phyloP scores from a whole-genome alignment of 148 eudicot species.

The Selenicereus undatus region DNA sequence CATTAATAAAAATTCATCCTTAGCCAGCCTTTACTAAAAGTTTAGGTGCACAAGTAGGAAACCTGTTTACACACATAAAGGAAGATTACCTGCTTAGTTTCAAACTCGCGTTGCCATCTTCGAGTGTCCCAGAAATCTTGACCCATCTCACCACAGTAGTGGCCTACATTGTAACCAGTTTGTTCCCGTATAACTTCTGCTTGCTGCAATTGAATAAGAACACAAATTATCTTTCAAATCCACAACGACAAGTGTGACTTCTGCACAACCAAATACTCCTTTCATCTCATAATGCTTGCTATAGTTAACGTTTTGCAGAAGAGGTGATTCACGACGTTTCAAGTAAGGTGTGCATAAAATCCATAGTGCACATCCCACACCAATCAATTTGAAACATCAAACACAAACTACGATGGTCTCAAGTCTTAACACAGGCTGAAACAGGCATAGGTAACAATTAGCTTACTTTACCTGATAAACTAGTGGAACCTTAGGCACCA shows the following conservation, averaged over 20 bases:
- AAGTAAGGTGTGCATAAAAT: neutral
- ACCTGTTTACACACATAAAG: neutral
- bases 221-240: slow-evolving; percentile 4
- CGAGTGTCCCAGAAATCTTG: slow-evolving; percentile 97
- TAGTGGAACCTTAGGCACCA: slow-evolving; percentile 97
- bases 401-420: neutral
- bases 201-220: slow-evolving; percentile 53
- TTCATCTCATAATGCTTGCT: neutral
- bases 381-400: neutral
- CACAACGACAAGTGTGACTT: neutral
- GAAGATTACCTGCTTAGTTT: slow-evolving; percentile 70
- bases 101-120: slow-evolving; percentile 98
- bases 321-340: neutral
- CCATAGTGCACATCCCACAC: neutral
- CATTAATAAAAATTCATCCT: neutral
- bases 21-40: neutral
- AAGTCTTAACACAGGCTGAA: neutral
- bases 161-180: slow-evolving; percentile 88
- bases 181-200: slow-evolving; percentile 95
- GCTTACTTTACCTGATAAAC: slow-evolving; percentile 82
- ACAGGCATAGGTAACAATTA: neutral
- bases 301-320: neutral
- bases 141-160: slow-evolving; percentile 99
- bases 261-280: neutral
- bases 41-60: neutral